Base-by-base conservation (phyloP, 768 basidiomycete genomes). In the Boletus subcaerulescens region DNA sequence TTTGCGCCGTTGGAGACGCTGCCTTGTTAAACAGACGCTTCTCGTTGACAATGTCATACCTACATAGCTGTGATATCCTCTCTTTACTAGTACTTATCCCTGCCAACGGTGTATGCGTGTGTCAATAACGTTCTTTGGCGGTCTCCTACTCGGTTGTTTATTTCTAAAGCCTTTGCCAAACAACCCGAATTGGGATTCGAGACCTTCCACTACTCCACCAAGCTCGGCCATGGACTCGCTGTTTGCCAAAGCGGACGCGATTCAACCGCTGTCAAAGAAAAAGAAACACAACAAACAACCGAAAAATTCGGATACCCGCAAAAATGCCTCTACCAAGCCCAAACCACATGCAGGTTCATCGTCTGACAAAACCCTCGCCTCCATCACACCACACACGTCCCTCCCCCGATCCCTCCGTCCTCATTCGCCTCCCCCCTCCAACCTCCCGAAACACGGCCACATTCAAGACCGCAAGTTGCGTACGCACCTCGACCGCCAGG, bases 401-500 rank as follows among this genome's bases (percentile, higher is more conserved):
- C 64, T 89, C 3, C 90, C 91, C 0, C 81, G 82, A 64, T 91
- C 91, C 0, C 79, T 92, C 17, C 82, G 80, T 49, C 71, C 80
- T 11, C 73, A 74, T 0, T 72, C 74, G 4, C 72, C 83, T 5
- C 69, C 78, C 2, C 74, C 80, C 0, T 78, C 77, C 44, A 74
- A 76, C 56, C 69, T 77, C 2, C 73, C 74, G 2, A 80, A 74
- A 44, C 80, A 87, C 64, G 69, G 70, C 2, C 85, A 89, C 60
- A 84, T 94, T 22, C 76, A 79, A 6, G 87, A 91, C 70, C 83
- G 83, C 71, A 91, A 88, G 63, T 78, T 95, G 2, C 80, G 89
- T n/a, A 75, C 82, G 4, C 80, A 87, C 59, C 74, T 95, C 1
- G 78, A 78, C 29, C 77, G 82, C 3, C 82, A 88, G 63, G 79